A percentile compares a stretch with the other conserved stretches of the same genome.
phyloP scores from a whole-genome alignment of 2,329 filamentous ascomycete species.

The Botrytis fragariae region DNA sequence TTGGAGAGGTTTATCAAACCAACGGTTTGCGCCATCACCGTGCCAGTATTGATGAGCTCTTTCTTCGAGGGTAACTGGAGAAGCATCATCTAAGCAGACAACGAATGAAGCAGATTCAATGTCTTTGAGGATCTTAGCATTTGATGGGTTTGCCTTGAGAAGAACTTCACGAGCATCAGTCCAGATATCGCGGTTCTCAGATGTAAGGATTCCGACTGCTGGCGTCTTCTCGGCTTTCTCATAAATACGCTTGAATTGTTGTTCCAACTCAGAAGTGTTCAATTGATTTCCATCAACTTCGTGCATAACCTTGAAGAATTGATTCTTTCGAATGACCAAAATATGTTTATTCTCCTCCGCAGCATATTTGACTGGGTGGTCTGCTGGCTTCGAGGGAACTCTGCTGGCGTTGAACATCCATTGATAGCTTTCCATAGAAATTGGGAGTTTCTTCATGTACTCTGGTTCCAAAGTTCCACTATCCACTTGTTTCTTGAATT shows the following conservation, averaged over 20 bases:
- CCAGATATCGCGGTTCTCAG: conserved; percentile 92
- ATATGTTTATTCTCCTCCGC: conserved; percentile 79
- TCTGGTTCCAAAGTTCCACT: conserved; percentile 82
- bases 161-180: conserved; percentile 77
- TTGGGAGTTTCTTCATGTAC: conserved; percentile 96
- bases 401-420: conserved; percentile 98
- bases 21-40: conserved; percentile 91
- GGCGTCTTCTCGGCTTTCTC: conserved; percentile 69
- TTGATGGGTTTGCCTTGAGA: conserved; percentile 72
- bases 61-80: conserved; percentile 91
- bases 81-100: conserved; percentile 88
- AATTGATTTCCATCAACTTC: conserved; percentile 81
- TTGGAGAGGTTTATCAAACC: conserved; percentile 97
- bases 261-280: conserved; percentile 84
- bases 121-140: conserved; percentile 71
- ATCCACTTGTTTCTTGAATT: conserved; percentile 95
- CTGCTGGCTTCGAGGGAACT: conserved; percentile 76
- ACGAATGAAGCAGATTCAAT: conserved; percentile 90
- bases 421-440: conserved; percentile 97
- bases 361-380: conserved; percentile 80
- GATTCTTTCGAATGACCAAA: conserved; percentile 88
- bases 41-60: conserved; percentile 97
- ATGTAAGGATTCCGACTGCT: conserved; percentile 80
- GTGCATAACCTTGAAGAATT: conserved; percentile 89
- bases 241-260: conserved; percentile 84